Percentiles rank a stretch among this genome's conserved stretches.
Conservation (phyloP, 129 eudicot genomes). For the Apium graveolens region DNA sequence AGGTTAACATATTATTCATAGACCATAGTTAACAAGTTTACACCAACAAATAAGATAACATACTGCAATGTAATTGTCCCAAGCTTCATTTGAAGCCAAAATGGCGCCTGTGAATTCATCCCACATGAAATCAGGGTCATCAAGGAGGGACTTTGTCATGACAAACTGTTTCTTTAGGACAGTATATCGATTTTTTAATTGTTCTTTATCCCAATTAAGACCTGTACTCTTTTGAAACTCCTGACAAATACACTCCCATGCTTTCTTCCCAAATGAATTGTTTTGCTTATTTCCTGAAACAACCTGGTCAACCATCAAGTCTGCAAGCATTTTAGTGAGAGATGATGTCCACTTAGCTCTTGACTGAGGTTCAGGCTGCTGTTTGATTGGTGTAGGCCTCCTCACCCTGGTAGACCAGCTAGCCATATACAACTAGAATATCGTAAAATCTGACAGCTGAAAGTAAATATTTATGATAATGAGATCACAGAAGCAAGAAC, state of each 20-base stretch:
- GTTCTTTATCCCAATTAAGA: slow-evolving; percentile 44
- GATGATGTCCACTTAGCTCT: slow-evolving; percentile 55
- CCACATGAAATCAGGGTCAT: slow-evolving; percentile 33
- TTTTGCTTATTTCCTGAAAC: slow-evolving; percentile 31
- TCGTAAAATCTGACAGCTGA: slow-evolving; percentile 1
- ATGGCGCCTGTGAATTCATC: slow-evolving; percentile 38
- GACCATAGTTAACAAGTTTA: background rate
- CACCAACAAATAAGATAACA: background rate
- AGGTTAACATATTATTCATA: background rate
- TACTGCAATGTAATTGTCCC: slow-evolving; percentile 37
- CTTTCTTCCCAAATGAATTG: slow-evolving; percentile 33
- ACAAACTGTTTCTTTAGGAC: slow-evolving; percentile 39
- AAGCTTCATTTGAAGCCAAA: slow-evolving; percentile 34
- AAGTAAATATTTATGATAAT: background rate
- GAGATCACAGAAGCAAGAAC: background rate
- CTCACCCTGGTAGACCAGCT: slow-evolving; percentile 35
- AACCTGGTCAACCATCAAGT: slow-evolving; percentile 47
- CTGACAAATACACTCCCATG: slow-evolving; percentile 39
- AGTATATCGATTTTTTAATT: slow-evolving; percentile 35
- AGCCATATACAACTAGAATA: slow-evolving; percentile 30
- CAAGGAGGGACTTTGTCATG: slow-evolving; percentile 27
- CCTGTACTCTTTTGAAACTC: slow-evolving; percentile 39
- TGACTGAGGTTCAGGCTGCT: slow-evolving; percentile 28
- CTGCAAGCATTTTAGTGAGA: slow-evolving; percentile 33
- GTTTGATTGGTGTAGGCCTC: slow-evolving; percentile 17